phyloP scores from a whole-genome alignment of 345 rosid genomes.

The Gynandropsis gynandra region DNA sequence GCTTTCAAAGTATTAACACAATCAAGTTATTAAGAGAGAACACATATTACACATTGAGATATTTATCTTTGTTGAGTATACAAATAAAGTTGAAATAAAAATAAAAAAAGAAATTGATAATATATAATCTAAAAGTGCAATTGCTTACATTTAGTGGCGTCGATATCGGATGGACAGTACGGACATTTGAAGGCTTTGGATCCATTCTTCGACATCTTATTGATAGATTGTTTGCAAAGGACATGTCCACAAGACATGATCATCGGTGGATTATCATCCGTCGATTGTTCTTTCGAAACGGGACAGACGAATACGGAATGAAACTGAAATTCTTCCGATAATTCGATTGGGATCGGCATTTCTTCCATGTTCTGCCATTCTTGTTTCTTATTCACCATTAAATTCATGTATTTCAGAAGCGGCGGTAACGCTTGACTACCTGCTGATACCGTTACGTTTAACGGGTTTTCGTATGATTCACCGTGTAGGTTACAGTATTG shows the following conservation, averaged over 20 bases:
- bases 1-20: too few relatives aligned
- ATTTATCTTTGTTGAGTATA: too few relatives aligned
- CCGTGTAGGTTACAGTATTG: conserved; percentile 63
- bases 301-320: conserved; percentile 78
- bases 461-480: conserved; percentile 51
- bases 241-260: conserved; percentile 76
- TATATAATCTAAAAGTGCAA: conserved; percentile 32
- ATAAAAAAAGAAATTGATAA: neutral
- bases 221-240: conserved; percentile 65
- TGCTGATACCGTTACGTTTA: conserved; percentile 50
- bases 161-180: conserved; percentile 58
- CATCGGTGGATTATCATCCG: conserved; percentile 72
- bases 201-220: conserved; percentile 68
- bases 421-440: conserved; percentile 61
- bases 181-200: conserved; percentile 66
- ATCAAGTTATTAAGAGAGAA: too few relatives aligned
- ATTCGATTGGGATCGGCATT: conserved; percentile 58
- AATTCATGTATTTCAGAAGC: conserved; percentile 62
- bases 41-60: too few relatives aligned
- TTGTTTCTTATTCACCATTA: conserved; percentile 55
- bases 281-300: conserved; percentile 65
- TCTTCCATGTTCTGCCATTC: conserved; percentile 66
- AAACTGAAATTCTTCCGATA: conserved; percentile 56
- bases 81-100: too few relatives aligned
- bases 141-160: conserved; percentile 46